Percentiles rank a stretch among this genome's conserved stretches.
Evolutionary conservation across 2,329 filamentous ascomycete genomes (phyloP).

Genomic region (Leptodontidium sp.): DNA sequence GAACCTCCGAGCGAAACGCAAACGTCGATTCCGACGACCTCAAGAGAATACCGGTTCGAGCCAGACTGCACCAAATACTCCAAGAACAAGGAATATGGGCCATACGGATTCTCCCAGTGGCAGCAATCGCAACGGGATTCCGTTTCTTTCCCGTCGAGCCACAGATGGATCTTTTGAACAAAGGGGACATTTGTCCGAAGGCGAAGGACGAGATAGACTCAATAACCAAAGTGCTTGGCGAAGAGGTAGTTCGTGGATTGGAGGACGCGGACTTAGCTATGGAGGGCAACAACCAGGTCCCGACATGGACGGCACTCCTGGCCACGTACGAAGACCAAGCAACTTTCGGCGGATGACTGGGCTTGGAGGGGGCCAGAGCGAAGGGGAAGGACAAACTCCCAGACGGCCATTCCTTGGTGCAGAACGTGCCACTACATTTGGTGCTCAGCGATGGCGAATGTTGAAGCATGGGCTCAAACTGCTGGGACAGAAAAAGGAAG

Average conservation of each 20-base stretch:
- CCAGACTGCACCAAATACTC: slow-evolving; percentile 71
- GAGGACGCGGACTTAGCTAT: slow-evolving; percentile 60
- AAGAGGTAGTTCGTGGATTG: slow-evolving; percentile 57
- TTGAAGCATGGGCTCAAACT: slow-evolving; percentile 88
- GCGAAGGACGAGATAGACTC: slow-evolving; percentile 73
- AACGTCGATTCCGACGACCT: slow-evolving; percentile 67
- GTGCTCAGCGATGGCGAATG: slow-evolving; percentile 88
- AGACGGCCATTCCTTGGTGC: slow-evolving; percentile 64
- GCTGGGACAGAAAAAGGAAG: slow-evolving; percentile 82
- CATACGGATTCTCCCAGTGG: slow-evolving; percentile 43
- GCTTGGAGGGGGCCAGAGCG: slow-evolving; percentile 67
- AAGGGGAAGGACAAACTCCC: slow-evolving; percentile 68
- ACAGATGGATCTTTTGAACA: slow-evolving; percentile 67
- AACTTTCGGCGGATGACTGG: slow-evolving; percentile 70
- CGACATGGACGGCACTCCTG: slow-evolving; percentile 59
- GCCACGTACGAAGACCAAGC: slow-evolving; percentile 62
- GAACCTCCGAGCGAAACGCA: slow-evolving; percentile 64
- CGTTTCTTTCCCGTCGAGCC: slow-evolving; percentile 65
- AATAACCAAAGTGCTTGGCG: slow-evolving; percentile 63
- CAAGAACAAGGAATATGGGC: slow-evolving; percentile 49
- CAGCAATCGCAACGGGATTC: slow-evolving; percentile 50
- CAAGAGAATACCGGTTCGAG: slow-evolving; percentile 60
- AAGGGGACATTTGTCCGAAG: slow-evolving; percentile 75
- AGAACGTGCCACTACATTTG: slow-evolving; percentile 76
- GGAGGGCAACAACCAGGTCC: slow-evolving; percentile 59